Evolutionary conservation across 495 filamentous ascomycete species (phyloP).

Genomic region (Penicillium steckii): DNA sequence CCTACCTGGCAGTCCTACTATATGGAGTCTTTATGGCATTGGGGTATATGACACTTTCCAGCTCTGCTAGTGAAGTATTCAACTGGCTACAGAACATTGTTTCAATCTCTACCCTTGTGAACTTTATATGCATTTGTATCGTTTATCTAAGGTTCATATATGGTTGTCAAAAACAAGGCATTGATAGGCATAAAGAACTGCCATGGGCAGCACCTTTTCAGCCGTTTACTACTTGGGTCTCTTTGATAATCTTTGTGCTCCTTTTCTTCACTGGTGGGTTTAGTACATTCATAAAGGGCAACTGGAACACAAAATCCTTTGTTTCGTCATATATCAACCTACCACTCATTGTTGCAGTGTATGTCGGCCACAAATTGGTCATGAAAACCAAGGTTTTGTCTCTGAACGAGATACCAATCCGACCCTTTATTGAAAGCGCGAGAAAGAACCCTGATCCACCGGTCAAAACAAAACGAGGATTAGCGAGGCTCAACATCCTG

Average conservation of each 20-base stretch:
- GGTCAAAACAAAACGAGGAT: conserved; percentile 13
- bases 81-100: conserved; percentile 56
- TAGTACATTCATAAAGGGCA: conserved; percentile 50
- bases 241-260: conserved; percentile 46
- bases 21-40: conserved; percentile 50
- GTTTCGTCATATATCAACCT: conserved; percentile 44
- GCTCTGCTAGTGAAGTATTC: conserved; percentile 53
- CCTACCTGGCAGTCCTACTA: conserved; percentile 53
- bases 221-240: conserved; percentile 49
- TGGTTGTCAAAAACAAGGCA: conserved; percentile 46
- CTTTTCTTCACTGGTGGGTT: conserved; percentile 34
- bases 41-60: conserved; percentile 55
- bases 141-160: conserved; percentile 57
- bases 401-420: conserved; percentile 46
- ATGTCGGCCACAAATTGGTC: conserved; percentile 50
- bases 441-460: conserved; percentile 22
- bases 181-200: conserved; percentile 38
- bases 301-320: conserved; percentile 33
- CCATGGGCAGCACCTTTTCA: conserved; percentile 52
- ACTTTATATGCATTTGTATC: conserved; percentile 55
- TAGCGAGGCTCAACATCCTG: conserved; percentile 21
- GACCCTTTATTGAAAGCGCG: conserved; percentile 27
- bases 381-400: conserved; percentile 54
- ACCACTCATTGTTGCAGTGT: conserved; percentile 52
- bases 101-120: conserved; percentile 50